Percentiles rank a stretch among this genome's conserved stretches.
Conservation (phyloP, 768 basidiomycete species). For the Panaeolus cyanescens region DNA sequence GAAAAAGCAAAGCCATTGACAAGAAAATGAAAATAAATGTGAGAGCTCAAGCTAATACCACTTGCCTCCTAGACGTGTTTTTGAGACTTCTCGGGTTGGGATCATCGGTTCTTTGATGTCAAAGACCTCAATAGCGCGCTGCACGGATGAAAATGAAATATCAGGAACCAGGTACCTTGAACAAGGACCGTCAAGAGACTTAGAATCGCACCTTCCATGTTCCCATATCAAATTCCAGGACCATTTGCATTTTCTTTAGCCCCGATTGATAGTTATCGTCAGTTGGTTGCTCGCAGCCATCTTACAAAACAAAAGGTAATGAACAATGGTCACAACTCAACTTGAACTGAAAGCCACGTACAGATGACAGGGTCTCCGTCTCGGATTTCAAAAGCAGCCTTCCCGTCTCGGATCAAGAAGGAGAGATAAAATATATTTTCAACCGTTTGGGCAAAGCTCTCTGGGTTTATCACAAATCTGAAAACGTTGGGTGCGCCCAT, state of each 20-base stretch:
- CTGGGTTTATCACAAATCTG: conserved; percentile 85
- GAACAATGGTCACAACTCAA: neutral
- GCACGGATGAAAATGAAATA: neutral
- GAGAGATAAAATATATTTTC: conserved; percentile 97
- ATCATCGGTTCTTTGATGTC: conserved; percentile 76
- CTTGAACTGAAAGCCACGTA: conserved; percentile 37
- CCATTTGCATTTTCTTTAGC: conserved; percentile 78
- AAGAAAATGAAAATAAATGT: neutral
- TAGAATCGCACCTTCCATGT: conserved; percentile 75
- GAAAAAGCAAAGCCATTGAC: neutral
- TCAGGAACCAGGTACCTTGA: neutral
- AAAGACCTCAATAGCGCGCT: conserved; percentile 90
- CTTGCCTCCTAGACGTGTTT: conserved; percentile 58
- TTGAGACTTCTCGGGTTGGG: conserved; percentile 67
- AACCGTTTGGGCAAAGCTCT: conserved; percentile 90
- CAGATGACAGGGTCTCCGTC: conserved; percentile 78
- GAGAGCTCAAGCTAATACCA: conserved; percentile 47
- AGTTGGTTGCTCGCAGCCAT: conserved; percentile 62
- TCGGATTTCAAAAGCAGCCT: conserved; percentile 70
- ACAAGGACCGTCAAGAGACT: neutral
- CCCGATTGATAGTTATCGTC: conserved; percentile 65
- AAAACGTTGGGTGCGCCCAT: conserved; percentile 70
- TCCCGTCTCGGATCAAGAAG: conserved; percentile 87
- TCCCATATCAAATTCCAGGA: conserved; percentile 89
- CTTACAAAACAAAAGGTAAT: conserved; percentile 34